Evolutionary conservation across 129 eudicot genomes (phyloP).

Genomic region (Centaurea solstitialis): DNA sequence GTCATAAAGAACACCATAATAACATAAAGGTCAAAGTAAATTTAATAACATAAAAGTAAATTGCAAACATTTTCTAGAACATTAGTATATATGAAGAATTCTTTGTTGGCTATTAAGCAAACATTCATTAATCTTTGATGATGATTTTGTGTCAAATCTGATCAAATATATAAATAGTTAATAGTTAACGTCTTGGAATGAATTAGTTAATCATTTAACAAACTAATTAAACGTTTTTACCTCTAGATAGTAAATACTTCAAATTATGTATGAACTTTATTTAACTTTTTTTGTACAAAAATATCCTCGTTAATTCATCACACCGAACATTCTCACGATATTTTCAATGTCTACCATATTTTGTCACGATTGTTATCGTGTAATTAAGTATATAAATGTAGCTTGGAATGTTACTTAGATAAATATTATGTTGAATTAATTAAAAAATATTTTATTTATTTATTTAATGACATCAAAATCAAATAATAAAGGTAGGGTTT

Average conservation of each 20-base stretch:
- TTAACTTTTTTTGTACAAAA: not conserved
- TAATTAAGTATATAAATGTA: not conserved
- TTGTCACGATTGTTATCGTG: not conserved
- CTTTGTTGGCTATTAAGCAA: not conserved
- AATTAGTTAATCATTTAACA: too few relatives aligned
- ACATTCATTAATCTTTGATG: not conserved
- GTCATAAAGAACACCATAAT: too few relatives aligned
- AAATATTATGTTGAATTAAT: not conserved
- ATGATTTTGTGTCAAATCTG: not conserved
- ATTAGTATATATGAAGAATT: too few relatives aligned
- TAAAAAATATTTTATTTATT: not conserved
- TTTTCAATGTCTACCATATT: not conserved
- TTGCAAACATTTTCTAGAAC: too few relatives aligned
- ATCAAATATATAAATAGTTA: too few relatives aligned
- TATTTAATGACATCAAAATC: not conserved
- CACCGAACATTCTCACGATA: not conserved
- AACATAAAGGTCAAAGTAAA: too few relatives aligned
- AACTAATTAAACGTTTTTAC: not conserved
- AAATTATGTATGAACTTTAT: too few relatives aligned
- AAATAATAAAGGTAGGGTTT: not conserved
- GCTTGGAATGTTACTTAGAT: not conserved
- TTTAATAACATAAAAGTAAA: too few relatives aligned
- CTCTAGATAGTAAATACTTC: too few relatives aligned
- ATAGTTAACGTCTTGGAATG: too few relatives aligned
- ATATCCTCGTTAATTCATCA: not conserved